These are phyloP conservation scores for Cicer chorassanicum DNA, from an alignment of 306 rosid species.

Conservation along the genomic window DNA sequence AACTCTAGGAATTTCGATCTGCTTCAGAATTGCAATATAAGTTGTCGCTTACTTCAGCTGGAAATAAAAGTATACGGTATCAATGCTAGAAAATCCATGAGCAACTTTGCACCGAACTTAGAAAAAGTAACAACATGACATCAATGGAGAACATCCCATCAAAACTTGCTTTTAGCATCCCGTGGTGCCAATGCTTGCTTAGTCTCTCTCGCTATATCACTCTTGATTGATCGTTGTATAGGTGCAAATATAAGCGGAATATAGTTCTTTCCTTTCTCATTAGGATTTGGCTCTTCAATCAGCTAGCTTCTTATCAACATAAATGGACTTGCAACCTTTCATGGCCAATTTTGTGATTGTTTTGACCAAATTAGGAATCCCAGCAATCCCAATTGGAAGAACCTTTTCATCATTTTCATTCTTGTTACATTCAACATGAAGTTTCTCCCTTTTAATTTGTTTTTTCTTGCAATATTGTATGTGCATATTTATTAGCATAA, in stretches of 20 bases:
- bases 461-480: constrained; percentile 17
- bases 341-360: constrained; percentile 65
- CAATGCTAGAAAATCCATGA: not conserved
- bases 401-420: constrained; percentile 72
- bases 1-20: constrained; percentile 10
- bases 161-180: constrained; percentile 38
- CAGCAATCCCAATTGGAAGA: constrained; percentile 84
- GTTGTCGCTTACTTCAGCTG: not conserved
- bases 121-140: not conserved
- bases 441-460: not conserved
- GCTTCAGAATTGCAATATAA: not conserved
- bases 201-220: constrained; percentile 60
- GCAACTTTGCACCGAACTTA: not conserved
- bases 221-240: constrained; percentile 58
- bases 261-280: constrained; percentile 66
- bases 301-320: constrained; percentile 74
- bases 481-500: not conserved
- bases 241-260: constrained; percentile 73
- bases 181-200: constrained; percentile 66
- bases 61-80: not conserved
- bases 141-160: not conserved
- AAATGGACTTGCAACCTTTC: constrained; percentile 54
- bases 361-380: constrained; percentile 77
- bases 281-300: constrained; percentile 93
- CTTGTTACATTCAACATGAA: constrained; percentile 58